Evolutionary conservation across 2,329 filamentous ascomycete genomes (phyloP).

Genomic region (Arthrobotrys musiformis): DNA sequence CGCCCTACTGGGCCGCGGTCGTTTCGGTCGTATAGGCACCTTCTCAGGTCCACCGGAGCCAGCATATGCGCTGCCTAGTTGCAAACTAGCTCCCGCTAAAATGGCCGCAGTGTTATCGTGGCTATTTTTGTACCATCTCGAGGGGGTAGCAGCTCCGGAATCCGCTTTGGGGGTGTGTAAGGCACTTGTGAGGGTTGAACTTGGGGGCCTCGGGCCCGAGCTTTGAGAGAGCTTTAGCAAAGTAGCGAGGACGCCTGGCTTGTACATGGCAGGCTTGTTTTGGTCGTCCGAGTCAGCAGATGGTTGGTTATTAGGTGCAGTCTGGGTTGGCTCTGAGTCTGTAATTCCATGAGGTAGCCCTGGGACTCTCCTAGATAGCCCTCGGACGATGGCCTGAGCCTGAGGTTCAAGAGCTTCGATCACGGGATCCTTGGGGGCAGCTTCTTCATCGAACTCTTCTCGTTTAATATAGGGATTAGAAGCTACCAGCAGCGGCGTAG

Average conservation of each 20-base stretch:
- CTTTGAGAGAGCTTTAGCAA: slow-evolving; percentile 23
- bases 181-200: neutral
- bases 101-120: slow-evolving; percentile 32
- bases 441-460: slow-evolving; percentile 38
- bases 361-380: neutral
- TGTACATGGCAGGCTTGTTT: neutral
- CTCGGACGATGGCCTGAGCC: slow-evolving; percentile 4
- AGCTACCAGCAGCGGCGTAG: neutral
- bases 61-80: slow-evolving; percentile 25
- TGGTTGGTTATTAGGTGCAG: neutral
- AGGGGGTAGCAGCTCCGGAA: slow-evolving; percentile 22
- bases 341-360: neutral
- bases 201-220: neutral
- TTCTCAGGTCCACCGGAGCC: slow-evolving; percentile 10
- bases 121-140: slow-evolving; percentile 28
- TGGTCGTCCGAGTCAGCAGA: neutral
- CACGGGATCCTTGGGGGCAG: neutral
- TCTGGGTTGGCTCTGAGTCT: neutral
- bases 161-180: slow-evolving; percentile 6
- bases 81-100: slow-evolving; percentile 26
- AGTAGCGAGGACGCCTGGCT: slow-evolving; percentile 40
- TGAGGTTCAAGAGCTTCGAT: neutral
- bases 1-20: neutral
- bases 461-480: slow-evolving; percentile 26
- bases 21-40: neutral